phyloP scores from a whole-genome alignment of 768 basidiomycete species.

The Phanerochaete sordida region DNA sequence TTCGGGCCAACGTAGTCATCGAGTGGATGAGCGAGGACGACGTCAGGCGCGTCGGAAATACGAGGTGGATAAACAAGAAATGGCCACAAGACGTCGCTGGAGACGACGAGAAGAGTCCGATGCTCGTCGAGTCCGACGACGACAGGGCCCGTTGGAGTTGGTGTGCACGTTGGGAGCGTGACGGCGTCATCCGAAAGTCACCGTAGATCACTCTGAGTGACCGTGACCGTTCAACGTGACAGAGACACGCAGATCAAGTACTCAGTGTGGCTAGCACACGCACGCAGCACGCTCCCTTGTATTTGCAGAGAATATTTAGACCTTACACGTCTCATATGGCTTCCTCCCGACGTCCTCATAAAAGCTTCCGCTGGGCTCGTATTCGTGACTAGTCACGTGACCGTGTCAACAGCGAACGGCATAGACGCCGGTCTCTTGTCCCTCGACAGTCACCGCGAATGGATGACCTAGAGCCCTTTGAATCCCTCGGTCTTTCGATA shows the following conservation, averaged over 20 bases:
- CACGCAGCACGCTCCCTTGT: not conserved
- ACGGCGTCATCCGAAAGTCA: conserved; percentile 1
- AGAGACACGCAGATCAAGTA: not conserved
- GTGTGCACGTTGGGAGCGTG: conserved; percentile 3
- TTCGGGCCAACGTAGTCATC: conserved; percentile 48
- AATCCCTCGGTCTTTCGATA: not conserved
- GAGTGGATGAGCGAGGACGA: not conserved
- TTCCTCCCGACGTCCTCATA: not conserved
- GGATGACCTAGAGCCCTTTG: not conserved
- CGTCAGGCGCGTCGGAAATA: not conserved
- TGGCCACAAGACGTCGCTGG: not conserved
- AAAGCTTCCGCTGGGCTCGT: not conserved
- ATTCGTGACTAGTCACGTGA: conserved; percentile 5
- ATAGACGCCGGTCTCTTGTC: not conserved
- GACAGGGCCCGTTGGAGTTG: not conserved
- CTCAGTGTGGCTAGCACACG: not conserved
- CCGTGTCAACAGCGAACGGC: conserved; percentile 1
- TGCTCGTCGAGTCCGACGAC: not conserved
- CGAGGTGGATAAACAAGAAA: conserved; percentile 2
- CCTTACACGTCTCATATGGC: not conserved
- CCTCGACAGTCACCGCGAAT: not conserved
- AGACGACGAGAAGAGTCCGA: not conserved
- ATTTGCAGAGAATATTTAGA: not conserved
- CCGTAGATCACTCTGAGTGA: not conserved
- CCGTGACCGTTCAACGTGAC: not conserved